Evolutionary conservation across 441 rosid species (phyloP).

Genomic region (Euphorbia corollata): DNA sequence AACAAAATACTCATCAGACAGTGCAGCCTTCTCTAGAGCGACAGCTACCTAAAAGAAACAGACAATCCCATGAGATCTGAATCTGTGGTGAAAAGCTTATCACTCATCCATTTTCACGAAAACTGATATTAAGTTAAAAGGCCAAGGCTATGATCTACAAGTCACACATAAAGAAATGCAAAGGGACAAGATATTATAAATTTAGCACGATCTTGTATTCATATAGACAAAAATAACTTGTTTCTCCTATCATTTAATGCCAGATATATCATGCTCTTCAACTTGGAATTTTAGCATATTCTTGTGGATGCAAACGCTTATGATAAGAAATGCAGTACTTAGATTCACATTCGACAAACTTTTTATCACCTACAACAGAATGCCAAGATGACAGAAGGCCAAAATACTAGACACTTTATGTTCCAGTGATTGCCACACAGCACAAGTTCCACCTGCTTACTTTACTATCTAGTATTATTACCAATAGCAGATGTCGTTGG

Average conservation of each 20-base stretch:
- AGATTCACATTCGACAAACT: background rate
- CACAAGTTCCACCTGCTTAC: too few species aligned
- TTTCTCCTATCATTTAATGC: background rate
- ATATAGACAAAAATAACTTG: too few species aligned
- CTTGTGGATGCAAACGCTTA: background rate
- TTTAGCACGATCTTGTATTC: background rate
- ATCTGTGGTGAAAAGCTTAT: background rate
- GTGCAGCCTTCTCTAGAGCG: conserved; percentile 93
- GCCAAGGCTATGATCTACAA: background rate
- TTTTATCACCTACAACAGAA: background rate
- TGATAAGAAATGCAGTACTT: background rate
- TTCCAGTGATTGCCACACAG: background rate
- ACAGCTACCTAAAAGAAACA: conserved; percentile 65
- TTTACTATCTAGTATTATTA: too few species aligned
- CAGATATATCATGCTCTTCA: background rate
- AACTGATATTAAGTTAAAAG: background rate
- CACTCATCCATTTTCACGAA: background rate
- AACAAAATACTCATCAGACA: conserved; percentile 80
- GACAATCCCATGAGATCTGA: conserved; percentile 1
- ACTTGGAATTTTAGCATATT: background rate
- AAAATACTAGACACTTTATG: background rate
- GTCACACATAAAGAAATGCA: background rate
- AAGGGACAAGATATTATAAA: background rate
- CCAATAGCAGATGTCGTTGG: too few species aligned
- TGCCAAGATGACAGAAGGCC: background rate